Base-by-base conservation (phyloP, 352 stramenopile species). In the Phytophthora megakarya region DNA sequence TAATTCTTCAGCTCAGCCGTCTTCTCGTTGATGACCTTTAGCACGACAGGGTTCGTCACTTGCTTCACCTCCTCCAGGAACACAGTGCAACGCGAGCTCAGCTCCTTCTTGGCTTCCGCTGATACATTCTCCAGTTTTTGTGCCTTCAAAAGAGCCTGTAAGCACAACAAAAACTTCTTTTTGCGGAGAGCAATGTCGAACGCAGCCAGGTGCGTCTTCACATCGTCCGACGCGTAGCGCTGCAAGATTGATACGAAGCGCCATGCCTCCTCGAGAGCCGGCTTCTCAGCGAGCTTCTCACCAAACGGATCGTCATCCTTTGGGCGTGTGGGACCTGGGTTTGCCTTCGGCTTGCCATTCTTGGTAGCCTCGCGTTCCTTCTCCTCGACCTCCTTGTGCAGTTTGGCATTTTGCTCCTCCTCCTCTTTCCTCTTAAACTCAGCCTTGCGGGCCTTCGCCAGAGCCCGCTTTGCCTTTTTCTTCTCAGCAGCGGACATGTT, bases 401-500 rank as follows among this genome's bases (percentile, higher is more conserved):
- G 70, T 46, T 95, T 86, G 0, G 81, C 80, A 47, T 89, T 84
- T 13, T 88, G 63, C 48, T 89, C 78, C 45, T 90, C 86, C 56
- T 88, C 82, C 40, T 87, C 78, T 70, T 88, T 90, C 54, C 80
- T 88, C 59, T 93, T 91, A 75, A 98, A 97, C 63, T 97, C 84
- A 18, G 92, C 84, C 62, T 96, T 97, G 30, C 85, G 81, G 12
- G 84, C 86, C 75, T 96, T 96, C 10, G 85, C 86, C 43, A 95
- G 85, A 42, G 93, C 96, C 45, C 77, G 82, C 65, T 93, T 95
- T 5, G 89, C 90, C 73, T 97, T 94, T 67, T 95, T 95, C 76
- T 98, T 98, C 5, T 98, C 89, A 0, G 93, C 93, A 5, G 95
- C 86, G 30, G 92, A 97, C 84, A 98, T 90, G 65, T 90, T 93